Conservation (phyloP, 164 flowering plant genomes). For the Nelumbo lutea region DNA sequence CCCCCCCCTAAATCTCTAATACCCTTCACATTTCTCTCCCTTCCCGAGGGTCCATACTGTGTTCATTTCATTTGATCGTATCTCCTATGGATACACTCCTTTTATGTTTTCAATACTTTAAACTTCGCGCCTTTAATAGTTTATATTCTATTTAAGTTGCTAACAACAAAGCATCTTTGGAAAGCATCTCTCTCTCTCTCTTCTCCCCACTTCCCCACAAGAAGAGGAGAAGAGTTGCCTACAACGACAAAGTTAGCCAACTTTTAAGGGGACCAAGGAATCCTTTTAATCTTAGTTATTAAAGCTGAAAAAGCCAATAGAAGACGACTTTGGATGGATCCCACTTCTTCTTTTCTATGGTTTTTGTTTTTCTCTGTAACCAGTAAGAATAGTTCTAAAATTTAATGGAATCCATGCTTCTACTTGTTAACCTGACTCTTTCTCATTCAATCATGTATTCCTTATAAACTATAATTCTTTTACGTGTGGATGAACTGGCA, state of each 20-base stretch:
- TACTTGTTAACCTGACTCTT: constrained; percentile 11
- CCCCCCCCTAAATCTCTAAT: not conserved
- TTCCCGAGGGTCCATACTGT: not conserved
- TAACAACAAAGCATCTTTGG: not conserved
- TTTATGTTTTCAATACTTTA: not conserved
- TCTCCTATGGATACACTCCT: not conserved
- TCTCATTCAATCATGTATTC: constrained; percentile 39
- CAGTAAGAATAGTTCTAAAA: constrained; percentile 7
- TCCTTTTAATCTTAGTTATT: constrained; percentile 12
- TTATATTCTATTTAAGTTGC: not conserved
- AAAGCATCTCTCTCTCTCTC: not conserved
- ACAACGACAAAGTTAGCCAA: constrained; percentile 54
- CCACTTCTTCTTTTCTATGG: constrained; percentile 5
- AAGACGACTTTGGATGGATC: constrained; percentile 23
- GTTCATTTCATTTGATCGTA: not conserved
- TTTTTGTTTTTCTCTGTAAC: constrained; percentile 8
- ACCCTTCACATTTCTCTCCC: not conserved
- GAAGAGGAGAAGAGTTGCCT: constrained; percentile 25
- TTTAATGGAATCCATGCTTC: not conserved
- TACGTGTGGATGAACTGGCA: constrained; percentile 47
- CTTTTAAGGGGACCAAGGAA: constrained; percentile 33
- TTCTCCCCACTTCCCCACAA: not conserved
- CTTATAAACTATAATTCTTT: constrained; percentile 20
- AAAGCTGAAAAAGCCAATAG: constrained; percentile 1
- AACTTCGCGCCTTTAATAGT: not conserved